Conservation (phyloP, 306 rosid species). For the Cucurbita argyrosperma region DNA sequence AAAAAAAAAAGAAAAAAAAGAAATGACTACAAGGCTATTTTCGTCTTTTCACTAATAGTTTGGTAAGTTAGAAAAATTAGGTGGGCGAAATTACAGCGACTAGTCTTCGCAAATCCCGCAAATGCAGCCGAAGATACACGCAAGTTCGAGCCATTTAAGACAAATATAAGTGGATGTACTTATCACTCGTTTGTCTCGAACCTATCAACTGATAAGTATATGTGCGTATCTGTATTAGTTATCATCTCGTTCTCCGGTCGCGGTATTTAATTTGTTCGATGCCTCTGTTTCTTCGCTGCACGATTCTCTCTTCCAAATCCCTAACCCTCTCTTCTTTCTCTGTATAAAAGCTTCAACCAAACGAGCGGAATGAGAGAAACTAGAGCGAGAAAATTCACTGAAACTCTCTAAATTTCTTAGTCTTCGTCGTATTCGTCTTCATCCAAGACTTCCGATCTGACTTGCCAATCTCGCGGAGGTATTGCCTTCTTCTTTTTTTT, state of each 20-base stretch:
- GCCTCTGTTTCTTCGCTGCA: constrained; percentile 55
- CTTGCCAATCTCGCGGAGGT: constrained; percentile 28
- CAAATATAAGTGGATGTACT: not conserved
- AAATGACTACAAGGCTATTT: not conserved
- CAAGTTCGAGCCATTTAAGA: constrained; percentile 25
- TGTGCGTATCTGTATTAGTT: constrained; percentile 12
- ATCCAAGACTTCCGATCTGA: constrained; percentile 61
- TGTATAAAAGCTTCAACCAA: constrained; percentile 60
- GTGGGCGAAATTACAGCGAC: not conserved
- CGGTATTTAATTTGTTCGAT: constrained; percentile 82
- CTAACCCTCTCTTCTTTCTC: constrained; percentile 33
- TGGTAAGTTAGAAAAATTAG: not conserved
- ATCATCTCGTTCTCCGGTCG: constrained; percentile 55
- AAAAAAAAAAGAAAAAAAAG: not conserved
- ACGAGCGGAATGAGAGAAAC: constrained; percentile 58
- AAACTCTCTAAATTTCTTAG: constrained; percentile 10
- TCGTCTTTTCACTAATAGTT: not conserved
- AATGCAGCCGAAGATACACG: constrained; percentile 30
- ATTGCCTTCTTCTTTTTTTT: not conserved
- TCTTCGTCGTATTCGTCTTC: constrained; percentile 18
- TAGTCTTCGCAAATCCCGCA: constrained; percentile 20
- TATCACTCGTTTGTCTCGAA: not conserved
- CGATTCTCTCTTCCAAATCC: constrained; percentile 56
- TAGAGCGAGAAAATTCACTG: constrained; percentile 40
- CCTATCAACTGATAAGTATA: constrained; percentile 17